Evolutionary conservation across 202 grass and related monocot species (phyloP).

Genomic region (Saccharum hybrid): DNA sequence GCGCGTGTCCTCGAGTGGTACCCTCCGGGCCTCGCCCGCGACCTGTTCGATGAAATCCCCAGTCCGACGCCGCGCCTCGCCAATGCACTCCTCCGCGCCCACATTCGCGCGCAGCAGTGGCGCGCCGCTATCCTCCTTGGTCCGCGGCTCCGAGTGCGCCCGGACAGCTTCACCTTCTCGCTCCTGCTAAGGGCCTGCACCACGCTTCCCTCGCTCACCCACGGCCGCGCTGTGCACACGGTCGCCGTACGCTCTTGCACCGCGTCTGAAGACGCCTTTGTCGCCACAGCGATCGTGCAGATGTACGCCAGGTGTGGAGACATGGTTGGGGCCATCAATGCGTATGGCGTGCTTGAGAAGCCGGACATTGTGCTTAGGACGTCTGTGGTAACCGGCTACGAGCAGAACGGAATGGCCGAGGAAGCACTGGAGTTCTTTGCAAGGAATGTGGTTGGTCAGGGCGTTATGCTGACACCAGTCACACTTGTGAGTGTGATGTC

Average conservation of each 20-base stretch:
- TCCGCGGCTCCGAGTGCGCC: constrained; percentile 41
- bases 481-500: constrained; percentile 74
- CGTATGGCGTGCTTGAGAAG: constrained; percentile 48
- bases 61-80: constrained; percentile 59
- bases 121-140: constrained; percentile 39
- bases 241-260: constrained; percentile 44
- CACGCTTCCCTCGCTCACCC: constrained; percentile 48
- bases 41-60: constrained; percentile 79
- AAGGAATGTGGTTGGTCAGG: constrained; percentile 40
- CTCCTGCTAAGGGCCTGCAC: constrained; percentile 58
- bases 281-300: constrained; percentile 59
- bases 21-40: constrained; percentile 41
- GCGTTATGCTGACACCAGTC: constrained; percentile 43
- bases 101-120: constrained; percentile 55
- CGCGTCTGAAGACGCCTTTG: constrained; percentile 56
- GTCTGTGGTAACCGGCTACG: constrained; percentile 63
- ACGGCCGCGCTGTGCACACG: constrained; percentile 60
- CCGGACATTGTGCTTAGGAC: constrained; percentile 69
- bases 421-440: constrained; percentile 70
- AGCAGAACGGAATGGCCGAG: constrained; percentile 58
- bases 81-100: constrained; percentile 68
- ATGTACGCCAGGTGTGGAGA: constrained; percentile 64
- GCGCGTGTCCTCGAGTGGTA: constrained; percentile 46
- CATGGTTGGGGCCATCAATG: constrained; percentile 51
- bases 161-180: constrained; percentile 57